These are phyloP conservation scores for Penstemon barbatus DNA, from an alignment of 257 asterid species.

Conservation along the genomic window DNA sequence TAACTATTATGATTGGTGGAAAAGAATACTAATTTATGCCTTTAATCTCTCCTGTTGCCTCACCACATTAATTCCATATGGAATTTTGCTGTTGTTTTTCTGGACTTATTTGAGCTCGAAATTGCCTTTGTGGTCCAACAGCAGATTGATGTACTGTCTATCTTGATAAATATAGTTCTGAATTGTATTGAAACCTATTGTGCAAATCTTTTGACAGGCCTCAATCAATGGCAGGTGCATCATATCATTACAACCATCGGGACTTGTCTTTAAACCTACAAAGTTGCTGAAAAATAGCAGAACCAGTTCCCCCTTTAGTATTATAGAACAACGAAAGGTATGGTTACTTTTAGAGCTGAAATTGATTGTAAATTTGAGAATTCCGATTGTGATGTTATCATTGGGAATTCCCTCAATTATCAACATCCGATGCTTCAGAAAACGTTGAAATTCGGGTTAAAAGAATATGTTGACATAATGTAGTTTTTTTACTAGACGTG, in stretches of 20 bases:
- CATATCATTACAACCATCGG: conserved; percentile 26
- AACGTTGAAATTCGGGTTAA: background rate
- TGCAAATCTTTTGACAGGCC: conserved; percentile 40
- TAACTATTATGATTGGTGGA: too few relatives aligned
- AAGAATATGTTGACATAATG: background rate
- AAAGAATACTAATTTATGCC: too few relatives aligned
- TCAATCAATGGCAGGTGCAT: conserved; percentile 32
- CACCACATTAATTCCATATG: background rate
- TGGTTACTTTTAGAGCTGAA: conserved; percentile 14
- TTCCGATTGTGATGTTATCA: conserved; percentile 8
- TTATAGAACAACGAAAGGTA: conserved; percentile 47
- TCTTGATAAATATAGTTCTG: background rate
- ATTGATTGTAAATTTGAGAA: conserved; percentile 9
- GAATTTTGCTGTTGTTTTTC: conserved; percentile 9
- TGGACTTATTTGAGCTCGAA: background rate
- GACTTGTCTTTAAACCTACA: conserved; percentile 28
- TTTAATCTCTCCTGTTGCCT: background rate
- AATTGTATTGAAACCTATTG: conserved; percentile 11
- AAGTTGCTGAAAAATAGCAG: conserved; percentile 23
- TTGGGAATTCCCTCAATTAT: conserved; percentile 10
- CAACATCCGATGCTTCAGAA: background rate
- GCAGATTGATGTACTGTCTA: background rate
- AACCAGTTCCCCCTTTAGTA: conserved; percentile 23
- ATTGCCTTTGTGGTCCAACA: background rate
- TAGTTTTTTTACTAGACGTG: conserved; percentile 37